Evolutionary conservation across 371 early-diverging fungal species (phyloP).

Genomic region (Mucor lusitanicus): DNA sequence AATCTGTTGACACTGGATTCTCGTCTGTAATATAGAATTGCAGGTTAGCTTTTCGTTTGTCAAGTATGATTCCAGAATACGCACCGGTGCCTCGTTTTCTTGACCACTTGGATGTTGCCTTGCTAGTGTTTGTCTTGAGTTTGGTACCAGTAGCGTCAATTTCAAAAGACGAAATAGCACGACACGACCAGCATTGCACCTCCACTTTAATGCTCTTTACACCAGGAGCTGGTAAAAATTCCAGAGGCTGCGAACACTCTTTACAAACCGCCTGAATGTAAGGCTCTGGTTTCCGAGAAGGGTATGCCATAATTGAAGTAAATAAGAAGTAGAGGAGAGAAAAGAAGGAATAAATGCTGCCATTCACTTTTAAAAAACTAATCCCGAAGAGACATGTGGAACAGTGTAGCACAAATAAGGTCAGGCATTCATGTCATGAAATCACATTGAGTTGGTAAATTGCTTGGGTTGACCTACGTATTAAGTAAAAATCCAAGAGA

Average conservation of each 20-base stretch:
- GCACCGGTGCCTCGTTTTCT: slow-evolving; percentile 37
- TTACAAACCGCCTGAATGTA: slow-evolving; percentile 48
- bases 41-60: neutral
- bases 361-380: neutral
- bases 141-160: slow-evolving; percentile 46
- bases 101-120: slow-evolving; percentile 29
- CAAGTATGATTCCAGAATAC: neutral
- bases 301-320: neutral
- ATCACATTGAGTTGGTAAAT: neutral
- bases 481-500: too few relatives aligned
- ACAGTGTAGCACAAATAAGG: neutral
- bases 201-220: slow-evolving; percentile 21
- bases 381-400: neutral
- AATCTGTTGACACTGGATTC: slow-evolving; percentile 75
- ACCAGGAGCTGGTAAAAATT: slow-evolving; percentile 37
- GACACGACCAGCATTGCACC: slow-evolving; percentile 61
- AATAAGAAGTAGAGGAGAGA: neutral
- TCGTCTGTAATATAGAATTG: slow-evolving; percentile 50
- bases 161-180: slow-evolving; percentile 46
- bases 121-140: slow-evolving; percentile 20
- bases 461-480: neutral
- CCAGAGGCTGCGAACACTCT: slow-evolving; percentile 35
- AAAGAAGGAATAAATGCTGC: neutral
- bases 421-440: neutral
- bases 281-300: slow-evolving; percentile 47